Conservation (phyloP, 1,284 basidiomycete genomes). For the Exobasidium cylindrosporum region DNA sequence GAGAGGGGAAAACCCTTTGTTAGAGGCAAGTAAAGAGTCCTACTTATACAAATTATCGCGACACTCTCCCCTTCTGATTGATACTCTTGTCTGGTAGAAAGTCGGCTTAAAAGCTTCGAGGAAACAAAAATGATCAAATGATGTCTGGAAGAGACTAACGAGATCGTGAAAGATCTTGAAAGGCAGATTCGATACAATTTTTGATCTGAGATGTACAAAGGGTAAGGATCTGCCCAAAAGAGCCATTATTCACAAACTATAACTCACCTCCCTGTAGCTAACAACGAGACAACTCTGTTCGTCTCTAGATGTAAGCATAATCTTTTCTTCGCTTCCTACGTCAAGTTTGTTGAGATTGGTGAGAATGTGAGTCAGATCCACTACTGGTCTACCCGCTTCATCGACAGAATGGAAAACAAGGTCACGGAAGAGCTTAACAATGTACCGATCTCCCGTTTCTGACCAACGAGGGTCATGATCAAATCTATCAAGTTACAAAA, state of each 20-base stretch:
- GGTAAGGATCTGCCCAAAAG: neutral
- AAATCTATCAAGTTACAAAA: constrained; percentile 64
- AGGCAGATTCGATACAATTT: constrained; percentile 47
- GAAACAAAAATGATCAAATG: no score
- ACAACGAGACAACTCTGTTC: constrained; percentile 96
- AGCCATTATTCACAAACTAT: constrained; percentile 25
- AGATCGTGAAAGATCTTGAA: constrained; percentile 36
- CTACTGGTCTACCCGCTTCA: constrained; percentile 80
- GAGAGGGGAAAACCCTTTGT: neutral
- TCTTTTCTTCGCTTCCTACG: constrained; percentile 82
- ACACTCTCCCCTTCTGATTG: no score
- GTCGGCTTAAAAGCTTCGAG: no score
- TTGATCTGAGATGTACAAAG: constrained; percentile 29
- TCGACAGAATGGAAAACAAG: constrained; percentile 98
- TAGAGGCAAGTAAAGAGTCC: neutral
- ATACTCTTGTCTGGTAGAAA: no score
- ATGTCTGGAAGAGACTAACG: constrained; percentile 1
- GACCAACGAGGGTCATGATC: constrained; percentile 93
- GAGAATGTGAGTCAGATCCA: constrained; percentile 63
- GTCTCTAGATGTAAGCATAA: constrained; percentile 91
- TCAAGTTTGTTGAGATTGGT: constrained; percentile 66
- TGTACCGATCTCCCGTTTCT: constrained; percentile 95
- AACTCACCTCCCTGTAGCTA: constrained; percentile 72
- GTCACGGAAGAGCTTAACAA: constrained; percentile 96
- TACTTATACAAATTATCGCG: neutral